Evolutionary conservation across 192 early-diverging fungal species (phyloP).

Genomic region (Umbelopsis ramanniana): DNA sequence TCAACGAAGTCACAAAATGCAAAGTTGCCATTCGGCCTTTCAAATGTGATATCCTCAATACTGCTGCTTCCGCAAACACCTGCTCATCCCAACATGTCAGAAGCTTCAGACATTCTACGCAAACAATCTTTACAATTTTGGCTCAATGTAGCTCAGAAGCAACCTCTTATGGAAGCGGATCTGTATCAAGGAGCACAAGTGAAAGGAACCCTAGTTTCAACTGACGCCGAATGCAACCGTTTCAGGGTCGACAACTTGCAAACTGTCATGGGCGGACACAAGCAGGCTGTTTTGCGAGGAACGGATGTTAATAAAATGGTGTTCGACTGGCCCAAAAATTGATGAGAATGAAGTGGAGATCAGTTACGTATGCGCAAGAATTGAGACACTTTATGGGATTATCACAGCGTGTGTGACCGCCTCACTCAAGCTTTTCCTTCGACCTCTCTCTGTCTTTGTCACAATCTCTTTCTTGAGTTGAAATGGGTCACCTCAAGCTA

Average conservation of each 20-base stretch:
- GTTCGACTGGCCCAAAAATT: neutral
- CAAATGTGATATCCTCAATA: neutral
- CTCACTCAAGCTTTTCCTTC: no score
- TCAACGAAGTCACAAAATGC: constrained; percentile 20
- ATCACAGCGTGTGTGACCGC: neutral
- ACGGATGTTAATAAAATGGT: constrained; percentile 47
- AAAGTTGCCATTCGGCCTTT: neutral
- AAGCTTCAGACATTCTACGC: constrained; percentile 37
- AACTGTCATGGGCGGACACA: constrained; percentile 54
- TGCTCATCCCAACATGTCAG: neutral
- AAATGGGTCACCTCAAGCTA: no score
- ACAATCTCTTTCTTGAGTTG: no score
- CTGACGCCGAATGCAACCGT: constrained; percentile 55
- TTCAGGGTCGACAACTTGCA: constrained; percentile 51
- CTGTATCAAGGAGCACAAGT: constrained; percentile 48
- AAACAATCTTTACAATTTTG: constrained; percentile 55
- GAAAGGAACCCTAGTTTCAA: constrained; percentile 46
- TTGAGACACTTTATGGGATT: neutral
- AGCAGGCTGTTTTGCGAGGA: constrained; percentile 56
- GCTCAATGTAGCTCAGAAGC: constrained; percentile 40
- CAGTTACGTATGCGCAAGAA: neutral
- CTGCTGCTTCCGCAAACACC: no score
- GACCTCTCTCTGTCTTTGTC: no score
- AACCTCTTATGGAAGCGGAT: constrained; percentile 31
- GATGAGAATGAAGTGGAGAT: no score